Percentiles rank a stretch among this genome's conserved stretches.
These are phyloP conservation scores for Myxozyma monticola DNA, from an alignment of 805 yeast genomes.

Conservation along the genomic window DNA sequence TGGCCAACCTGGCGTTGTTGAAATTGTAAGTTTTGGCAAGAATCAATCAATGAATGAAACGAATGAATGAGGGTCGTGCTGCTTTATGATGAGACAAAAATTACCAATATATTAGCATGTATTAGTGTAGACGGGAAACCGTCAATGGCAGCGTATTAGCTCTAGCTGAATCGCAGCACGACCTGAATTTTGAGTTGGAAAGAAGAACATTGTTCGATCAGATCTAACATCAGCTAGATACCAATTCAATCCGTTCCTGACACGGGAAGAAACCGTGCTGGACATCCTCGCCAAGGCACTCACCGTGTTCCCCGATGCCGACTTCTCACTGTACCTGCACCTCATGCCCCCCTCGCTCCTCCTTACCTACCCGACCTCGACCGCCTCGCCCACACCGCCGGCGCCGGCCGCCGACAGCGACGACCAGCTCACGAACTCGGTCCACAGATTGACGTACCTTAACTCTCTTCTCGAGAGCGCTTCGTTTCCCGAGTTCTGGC, in stretches of 20 bases:
- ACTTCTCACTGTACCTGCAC: constrained; percentile 48
- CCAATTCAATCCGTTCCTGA: constrained; percentile 39
- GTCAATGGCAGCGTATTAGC: constrained; percentile 30
- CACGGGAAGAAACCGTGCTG: constrained; percentile 35
- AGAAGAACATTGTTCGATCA: background rate
- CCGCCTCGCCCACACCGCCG: constrained; percentile 22
- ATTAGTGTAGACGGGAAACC: constrained; percentile 27
- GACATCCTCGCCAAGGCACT: constrained; percentile 47
- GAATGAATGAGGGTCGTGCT: background rate
- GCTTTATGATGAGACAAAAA: constrained; percentile 21
- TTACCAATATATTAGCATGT: constrained; percentile 28
- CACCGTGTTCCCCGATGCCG: constrained; percentile 44
- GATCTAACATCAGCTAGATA: constrained; percentile 20
- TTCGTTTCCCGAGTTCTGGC: constrained; percentile 40
- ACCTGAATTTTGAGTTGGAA: background rate
- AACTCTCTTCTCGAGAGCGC: constrained; percentile 37
- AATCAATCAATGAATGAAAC: background rate
- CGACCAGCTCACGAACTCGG: constrained; percentile 19
- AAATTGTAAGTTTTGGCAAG: constrained; percentile 41
- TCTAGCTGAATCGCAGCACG: constrained; percentile 24
- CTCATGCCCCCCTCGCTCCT: constrained; percentile 47
- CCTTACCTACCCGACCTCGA: constrained; percentile 5
- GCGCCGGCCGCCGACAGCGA: constrained; percentile 19
- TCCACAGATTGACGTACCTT: constrained; percentile 34
- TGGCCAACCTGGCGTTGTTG: constrained; percentile 50